A percentile compares a stretch with the other conserved stretches of the same genome.
These are phyloP conservation scores for Trypanosoma rangeli DNA, from an alignment of 208 protist genomes.

Conservation along the genomic window DNA sequence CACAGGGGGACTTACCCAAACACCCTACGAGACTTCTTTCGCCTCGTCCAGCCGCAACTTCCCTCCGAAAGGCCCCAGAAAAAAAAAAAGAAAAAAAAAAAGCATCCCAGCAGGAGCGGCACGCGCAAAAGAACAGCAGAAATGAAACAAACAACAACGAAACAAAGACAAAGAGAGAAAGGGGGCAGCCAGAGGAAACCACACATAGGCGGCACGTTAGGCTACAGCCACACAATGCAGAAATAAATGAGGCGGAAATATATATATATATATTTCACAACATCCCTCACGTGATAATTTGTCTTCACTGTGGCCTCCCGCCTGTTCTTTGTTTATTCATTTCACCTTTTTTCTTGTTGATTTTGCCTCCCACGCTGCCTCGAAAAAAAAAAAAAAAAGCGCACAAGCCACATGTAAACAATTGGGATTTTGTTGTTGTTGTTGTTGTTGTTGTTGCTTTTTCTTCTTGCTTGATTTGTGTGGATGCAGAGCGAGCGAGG, in stretches of 20 bases:
- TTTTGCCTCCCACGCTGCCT: neutral
- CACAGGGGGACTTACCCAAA: neutral
- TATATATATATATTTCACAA: too few species aligned
- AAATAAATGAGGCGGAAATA: neutral
- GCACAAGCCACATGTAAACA: conserved; percentile 2
- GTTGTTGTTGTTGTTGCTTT: neutral
- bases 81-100: neutral
- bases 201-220: neutral
- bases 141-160: neutral
- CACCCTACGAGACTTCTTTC: too few species aligned
- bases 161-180: neutral
- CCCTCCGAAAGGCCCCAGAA: neutral
- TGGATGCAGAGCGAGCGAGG: too few species aligned
- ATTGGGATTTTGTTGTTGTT: neutral
- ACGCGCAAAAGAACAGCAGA: neutral
- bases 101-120: neutral
- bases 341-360: conserved; percentile 14
- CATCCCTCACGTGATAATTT: neutral
- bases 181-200: neutral
- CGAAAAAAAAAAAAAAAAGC: conserved; percentile 22
- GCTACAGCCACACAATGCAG: neutral
- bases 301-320: too few species aligned
- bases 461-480: neutral
- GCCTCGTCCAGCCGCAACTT: too few species aligned
- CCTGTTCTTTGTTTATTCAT: conserved; percentile 11